These are phyloP conservation scores for Heracleum sosnowskyi DNA, from an alignment of 129 eudicot species.

Conservation along the genomic window DNA sequence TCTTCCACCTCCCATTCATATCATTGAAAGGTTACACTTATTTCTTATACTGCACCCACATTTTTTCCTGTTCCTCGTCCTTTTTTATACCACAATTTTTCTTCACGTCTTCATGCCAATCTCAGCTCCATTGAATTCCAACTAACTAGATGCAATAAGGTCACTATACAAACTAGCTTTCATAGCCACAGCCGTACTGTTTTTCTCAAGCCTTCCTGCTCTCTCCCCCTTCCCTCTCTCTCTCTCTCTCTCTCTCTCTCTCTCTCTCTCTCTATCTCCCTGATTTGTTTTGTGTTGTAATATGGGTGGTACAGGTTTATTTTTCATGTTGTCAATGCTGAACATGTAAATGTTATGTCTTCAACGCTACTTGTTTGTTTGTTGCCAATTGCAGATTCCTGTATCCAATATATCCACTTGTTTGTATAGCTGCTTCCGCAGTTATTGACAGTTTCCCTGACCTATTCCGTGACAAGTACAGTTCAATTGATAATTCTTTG, in stretches of 20 bases:
- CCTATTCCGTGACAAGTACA: conserved; percentile 57
- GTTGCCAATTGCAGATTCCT: conserved; percentile 70
- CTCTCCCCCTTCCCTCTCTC: not conserved
- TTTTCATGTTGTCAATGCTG: not conserved
- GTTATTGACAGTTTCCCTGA: conserved; percentile 90
- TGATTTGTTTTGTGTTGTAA: not conserved
- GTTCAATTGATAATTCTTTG: conserved; percentile 38
- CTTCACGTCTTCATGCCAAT: not conserved
- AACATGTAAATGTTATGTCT: not conserved
- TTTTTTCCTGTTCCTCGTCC: not conserved
- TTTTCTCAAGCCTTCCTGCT: not conserved
- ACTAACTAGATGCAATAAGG: not conserved
- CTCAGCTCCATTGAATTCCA: not conserved
- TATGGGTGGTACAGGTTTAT: not conserved
- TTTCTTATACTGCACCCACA: not conserved
- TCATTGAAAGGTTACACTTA: not conserved
- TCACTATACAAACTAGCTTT: not conserved
- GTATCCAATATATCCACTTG: conserved; percentile 93
- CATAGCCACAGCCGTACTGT: not conserved
- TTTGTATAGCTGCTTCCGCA: conserved; percentile 95
- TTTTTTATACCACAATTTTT: too few relatives aligned
- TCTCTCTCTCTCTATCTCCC: not conserved
- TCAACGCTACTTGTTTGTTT: not conserved
- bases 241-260: not conserved
- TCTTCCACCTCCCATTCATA: not conserved